Base-by-base conservation (phyloP, 2,329 filamentous ascomycete species). In the Zymoseptoria crescenta region DNA sequence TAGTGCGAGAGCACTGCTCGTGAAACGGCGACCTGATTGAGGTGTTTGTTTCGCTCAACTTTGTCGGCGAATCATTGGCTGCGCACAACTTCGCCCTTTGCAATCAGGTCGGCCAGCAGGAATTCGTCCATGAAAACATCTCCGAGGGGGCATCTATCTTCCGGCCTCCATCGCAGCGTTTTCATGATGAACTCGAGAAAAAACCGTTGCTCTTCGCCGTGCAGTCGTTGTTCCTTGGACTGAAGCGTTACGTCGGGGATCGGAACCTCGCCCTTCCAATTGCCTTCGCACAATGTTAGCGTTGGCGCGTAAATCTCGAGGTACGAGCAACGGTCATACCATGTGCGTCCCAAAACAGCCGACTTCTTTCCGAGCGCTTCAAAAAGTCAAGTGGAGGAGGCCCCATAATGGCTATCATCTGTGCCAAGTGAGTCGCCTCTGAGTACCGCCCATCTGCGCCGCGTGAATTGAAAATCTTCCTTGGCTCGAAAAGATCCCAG, bases 401-500 rank as follows among this genome's bases (percentile, higher is more conserved):
- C 41, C 65, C 63, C 24, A 69, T 58, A 9, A 69, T 50, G 16
- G 62, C 60, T 29, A 67, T 58, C 62, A 69, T 62, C 27, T 69
- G 56, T 2, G 66, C 66, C 5, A 70, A 53, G 57, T 70, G 72
- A 24, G 60, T 61, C 19, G 55, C 49, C 7, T 64, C 66, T 2
- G 58, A 62, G 56, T 73, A 74, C 3, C 63, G 62, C n/a, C 64
- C 62, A 28, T 67, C 62, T 48, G 62, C 56, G 41, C 65, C 60
- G 7, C 57, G 53, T 8, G 67, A 60, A 59, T 57, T 45, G 57
- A 76, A 74, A 10, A 76, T 58, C 49, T 68, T 67, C 20, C 69
- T 65, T 8, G 64, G 66, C 58, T 76, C 65, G 52, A 74, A 75
- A 1, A 75, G 41, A 51, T 75, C 70, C 73, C 73, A 76, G 24